Percentiles rank a stretch among this genome's conserved stretches.
Conservation (phyloP, 352 stramenopile species). For the Halophytophthora polymorphica region DNA sequence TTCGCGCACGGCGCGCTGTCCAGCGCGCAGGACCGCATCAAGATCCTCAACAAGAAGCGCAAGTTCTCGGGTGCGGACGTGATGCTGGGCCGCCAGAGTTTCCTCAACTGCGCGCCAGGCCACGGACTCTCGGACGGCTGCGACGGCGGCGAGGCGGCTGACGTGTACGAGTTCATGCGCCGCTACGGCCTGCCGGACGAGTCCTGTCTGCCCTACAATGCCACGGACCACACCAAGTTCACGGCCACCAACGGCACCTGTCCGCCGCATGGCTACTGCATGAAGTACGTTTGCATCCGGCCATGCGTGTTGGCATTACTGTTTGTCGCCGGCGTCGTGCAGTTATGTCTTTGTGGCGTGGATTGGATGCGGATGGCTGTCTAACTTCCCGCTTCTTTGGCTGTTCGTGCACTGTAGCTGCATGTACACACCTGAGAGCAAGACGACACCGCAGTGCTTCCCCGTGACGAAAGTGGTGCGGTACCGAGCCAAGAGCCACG, state of each 20-base stretch:
- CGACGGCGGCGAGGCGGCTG: slow-evolving; percentile 61
- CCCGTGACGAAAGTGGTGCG: slow-evolving; percentile 77
- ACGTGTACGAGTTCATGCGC: slow-evolving; percentile 83
- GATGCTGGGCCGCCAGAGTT: slow-evolving; percentile 77
- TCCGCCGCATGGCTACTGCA: slow-evolving; percentile 73
- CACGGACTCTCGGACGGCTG: slow-evolving; percentile 66
- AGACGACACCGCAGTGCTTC: slow-evolving; percentile 45
- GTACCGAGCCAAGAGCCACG: slow-evolving; percentile 74
- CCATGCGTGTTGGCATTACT: too few species aligned
- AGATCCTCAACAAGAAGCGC: slow-evolving; percentile 69
- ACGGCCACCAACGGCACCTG: slow-evolving; percentile 62
- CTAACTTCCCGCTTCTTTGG: slow-evolving; percentile 1
- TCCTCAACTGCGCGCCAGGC: slow-evolving; percentile 76
- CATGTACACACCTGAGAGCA: slow-evolving; percentile 70
- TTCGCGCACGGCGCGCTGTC: slow-evolving; percentile 77
- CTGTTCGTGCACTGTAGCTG: slow-evolving; percentile 51
- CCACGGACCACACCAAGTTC: slow-evolving; percentile 82
- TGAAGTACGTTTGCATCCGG: slow-evolving; percentile 87
- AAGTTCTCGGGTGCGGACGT: slow-evolving; percentile 64
- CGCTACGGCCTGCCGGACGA: slow-evolving; percentile 74
- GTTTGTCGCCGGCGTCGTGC: neutral
- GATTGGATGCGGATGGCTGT: neutral
- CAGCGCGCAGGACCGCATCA: slow-evolving; percentile 77
- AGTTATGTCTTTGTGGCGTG: neutral
- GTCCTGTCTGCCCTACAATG: slow-evolving; percentile 79